These are phyloP conservation scores for Apodospora peruviana DNA, from an alignment of 495 filamentous ascomycete species.

Conservation along the genomic window DNA sequence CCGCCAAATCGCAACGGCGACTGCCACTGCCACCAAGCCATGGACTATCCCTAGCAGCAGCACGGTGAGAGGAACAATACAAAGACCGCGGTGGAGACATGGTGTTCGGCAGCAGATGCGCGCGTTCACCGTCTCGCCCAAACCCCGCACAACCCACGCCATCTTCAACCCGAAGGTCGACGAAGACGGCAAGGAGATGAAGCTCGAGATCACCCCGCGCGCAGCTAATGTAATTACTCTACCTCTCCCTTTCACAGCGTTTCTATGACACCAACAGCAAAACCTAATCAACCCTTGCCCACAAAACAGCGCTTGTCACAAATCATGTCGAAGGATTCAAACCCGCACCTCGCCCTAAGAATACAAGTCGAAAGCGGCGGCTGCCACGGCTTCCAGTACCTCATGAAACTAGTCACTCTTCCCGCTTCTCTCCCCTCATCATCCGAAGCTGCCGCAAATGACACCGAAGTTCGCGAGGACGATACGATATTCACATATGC, in stretches of 20 bases:
- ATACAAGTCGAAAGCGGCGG: slow-evolving; percentile 88
- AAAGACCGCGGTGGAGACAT: background rate
- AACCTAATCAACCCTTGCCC: too few relatives aligned
- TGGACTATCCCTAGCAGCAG: too few relatives aligned
- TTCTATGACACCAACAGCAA: too few relatives aligned
- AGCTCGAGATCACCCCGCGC: slow-evolving; percentile 71
- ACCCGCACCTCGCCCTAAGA: slow-evolving; percentile 78
- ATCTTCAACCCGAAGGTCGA: slow-evolving; percentile 61
- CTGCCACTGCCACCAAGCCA: background rate
- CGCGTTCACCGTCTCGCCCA: slow-evolving; percentile 26
- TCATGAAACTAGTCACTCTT: slow-evolving; percentile 74
- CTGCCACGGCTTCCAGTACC: slow-evolving; percentile 96
- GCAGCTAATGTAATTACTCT: slow-evolving; percentile 62
- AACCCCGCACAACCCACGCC: slow-evolving; percentile 30
- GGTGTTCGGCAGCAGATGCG: slow-evolving; percentile 8
- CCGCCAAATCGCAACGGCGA: background rate
- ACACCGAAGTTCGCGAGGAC: slow-evolving; percentile 50
- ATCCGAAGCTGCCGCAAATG: slow-evolving; percentile 15
- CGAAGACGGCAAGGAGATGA: slow-evolving; percentile 77
- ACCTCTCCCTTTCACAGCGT: background rate
- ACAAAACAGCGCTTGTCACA: slow-evolving; percentile 62
- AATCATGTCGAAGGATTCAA: slow-evolving; percentile 65
- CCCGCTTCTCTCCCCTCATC: slow-evolving; percentile 32
- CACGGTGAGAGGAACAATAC: background rate
- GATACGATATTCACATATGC: slow-evolving; percentile 58